Percentiles rank a stretch among this genome's conserved stretches.
phyloP scores from a whole-genome alignment of 306 rosid genomes.

The Rosa lucieae region DNA sequence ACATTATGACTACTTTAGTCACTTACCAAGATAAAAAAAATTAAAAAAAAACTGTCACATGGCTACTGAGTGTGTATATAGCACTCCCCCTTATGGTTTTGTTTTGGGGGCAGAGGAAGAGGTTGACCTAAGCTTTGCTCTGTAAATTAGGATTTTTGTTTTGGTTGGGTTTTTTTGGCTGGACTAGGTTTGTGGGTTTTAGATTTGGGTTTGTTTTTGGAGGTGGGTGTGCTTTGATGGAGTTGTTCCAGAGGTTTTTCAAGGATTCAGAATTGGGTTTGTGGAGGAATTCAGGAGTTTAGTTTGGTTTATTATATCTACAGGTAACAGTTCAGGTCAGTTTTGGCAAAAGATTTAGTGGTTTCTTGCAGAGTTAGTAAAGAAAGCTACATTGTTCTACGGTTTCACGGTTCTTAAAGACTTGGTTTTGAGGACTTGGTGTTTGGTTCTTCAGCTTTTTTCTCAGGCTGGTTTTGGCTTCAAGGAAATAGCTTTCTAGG shows the following conservation, averaged over 20 bases:
- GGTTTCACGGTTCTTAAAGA: slow-evolving; percentile 20
- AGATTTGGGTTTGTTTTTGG: slow-evolving; percentile 26
- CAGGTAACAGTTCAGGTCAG: slow-evolving; percentile 30
- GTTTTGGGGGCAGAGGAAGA: slow-evolving; percentile 17
- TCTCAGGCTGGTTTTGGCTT: slow-evolving; percentile 19
- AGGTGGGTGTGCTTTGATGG: slow-evolving; percentile 40
- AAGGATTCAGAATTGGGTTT: slow-evolving; percentile 30
- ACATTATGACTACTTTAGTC: too few relatives aligned
- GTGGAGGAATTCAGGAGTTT: slow-evolving; percentile 15
- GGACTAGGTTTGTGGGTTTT: slow-evolving; percentile 16
- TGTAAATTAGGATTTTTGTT: slow-evolving; percentile 25
- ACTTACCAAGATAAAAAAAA: too few relatives aligned
- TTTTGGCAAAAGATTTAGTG: slow-evolving; percentile 23
- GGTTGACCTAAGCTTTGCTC: slow-evolving; percentile 65
- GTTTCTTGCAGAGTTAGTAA: slow-evolving; percentile 22
- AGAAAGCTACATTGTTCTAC: slow-evolving; percentile 56
- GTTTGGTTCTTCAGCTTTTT: slow-evolving; percentile 16
- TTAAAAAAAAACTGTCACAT: too few relatives aligned
- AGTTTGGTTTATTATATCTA: slow-evolving; percentile 21
- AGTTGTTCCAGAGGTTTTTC: slow-evolving; percentile 49
- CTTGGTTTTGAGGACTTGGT: slow-evolving; percentile 18
- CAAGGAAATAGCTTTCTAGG: background rate
- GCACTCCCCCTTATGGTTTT: slow-evolving; percentile 4
- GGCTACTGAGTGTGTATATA: too few relatives aligned
- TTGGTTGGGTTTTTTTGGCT: background rate